Evolutionary conservation across 352 stramenopile genomes (phyloP), one percentile per base, ranked within the genome.

Genomic region (Thalassiosira hispida): DNA sequence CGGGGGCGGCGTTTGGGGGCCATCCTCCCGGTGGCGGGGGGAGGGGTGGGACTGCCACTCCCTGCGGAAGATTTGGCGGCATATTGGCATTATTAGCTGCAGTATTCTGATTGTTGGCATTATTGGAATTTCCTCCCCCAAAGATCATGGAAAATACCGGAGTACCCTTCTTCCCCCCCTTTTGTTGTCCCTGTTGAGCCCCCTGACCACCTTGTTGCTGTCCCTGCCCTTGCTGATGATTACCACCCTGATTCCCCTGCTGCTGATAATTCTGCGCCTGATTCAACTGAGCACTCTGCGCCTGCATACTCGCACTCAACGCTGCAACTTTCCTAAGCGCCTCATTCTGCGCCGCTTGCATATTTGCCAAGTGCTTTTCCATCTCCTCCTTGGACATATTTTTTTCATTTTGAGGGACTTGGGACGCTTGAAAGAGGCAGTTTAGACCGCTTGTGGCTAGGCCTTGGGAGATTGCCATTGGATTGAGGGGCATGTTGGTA

Each of bases 91-190:
- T 38, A 25, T 16, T 52, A 9, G n/a, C n/a, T 47, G 14, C 2
- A 25, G 55, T 51, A 27, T 31, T 40, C 18, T 46, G 22, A 20
- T 64, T 64, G 12, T 33, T 7, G 40, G 16, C 63, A 27, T 47
- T 47, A 12, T 47, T 47, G 16, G 7, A 33, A 20, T 57, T 55
- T 1, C 42, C 57, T n/a, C 59, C 46, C 23, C 72, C 77, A 61
- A 84, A 81, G 18, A 73, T 57, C 51, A 84, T 75, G 35, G 70
- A 77, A 27, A 81, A 84, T 42, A 73, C 57, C 1, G 66, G 66
- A 8, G 65, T 25, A 3, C 42, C 61, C 25, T 18, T 31, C 12
- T 27, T 64, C 18, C 31, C 55, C 16, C 16, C 12, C 35, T 42
- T 23, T 11, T 61, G 22, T 12, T 29, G 27, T 20, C 23, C 20